Evolutionary conservation across 2,329 filamentous ascomycete genomes (phyloP).

Genomic region (Fusarium hainanense): DNA sequence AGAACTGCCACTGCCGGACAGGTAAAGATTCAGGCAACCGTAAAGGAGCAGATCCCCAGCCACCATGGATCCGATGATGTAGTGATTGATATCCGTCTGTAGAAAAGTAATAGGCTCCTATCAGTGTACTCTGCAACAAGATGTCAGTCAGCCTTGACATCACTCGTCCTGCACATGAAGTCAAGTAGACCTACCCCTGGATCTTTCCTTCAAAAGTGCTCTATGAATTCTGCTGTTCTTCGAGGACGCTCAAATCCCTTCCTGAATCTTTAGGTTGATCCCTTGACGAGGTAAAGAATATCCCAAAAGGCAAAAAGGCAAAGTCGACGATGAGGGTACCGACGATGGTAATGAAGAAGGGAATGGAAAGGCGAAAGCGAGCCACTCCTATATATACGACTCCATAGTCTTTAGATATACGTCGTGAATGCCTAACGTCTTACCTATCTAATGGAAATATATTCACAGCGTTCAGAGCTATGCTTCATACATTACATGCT

Average conservation of each 20-base stretch:
- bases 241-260: background rate
- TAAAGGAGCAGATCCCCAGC: background rate
- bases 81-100: background rate
- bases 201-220: background rate
- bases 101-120: background rate
- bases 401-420: background rate
- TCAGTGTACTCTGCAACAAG: background rate
- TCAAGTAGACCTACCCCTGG: background rate
- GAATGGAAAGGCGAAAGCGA: background rate
- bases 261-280: background rate
- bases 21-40: background rate
- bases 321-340: background rate
- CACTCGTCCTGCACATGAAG: background rate
- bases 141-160: background rate
- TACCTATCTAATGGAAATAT: background rate
- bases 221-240: background rate
- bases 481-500: background rate
- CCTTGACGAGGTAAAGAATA: background rate
- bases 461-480: background rate
- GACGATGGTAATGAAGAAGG: background rate
- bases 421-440: background rate
- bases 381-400: background rate
- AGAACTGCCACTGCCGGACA: conserved; percentile 15
- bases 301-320: background rate
- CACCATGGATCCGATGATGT: background rate